Evolutionary conservation across 805 yeast species (phyloP).

Genomic region (Ogataea populi-albae): DNA sequence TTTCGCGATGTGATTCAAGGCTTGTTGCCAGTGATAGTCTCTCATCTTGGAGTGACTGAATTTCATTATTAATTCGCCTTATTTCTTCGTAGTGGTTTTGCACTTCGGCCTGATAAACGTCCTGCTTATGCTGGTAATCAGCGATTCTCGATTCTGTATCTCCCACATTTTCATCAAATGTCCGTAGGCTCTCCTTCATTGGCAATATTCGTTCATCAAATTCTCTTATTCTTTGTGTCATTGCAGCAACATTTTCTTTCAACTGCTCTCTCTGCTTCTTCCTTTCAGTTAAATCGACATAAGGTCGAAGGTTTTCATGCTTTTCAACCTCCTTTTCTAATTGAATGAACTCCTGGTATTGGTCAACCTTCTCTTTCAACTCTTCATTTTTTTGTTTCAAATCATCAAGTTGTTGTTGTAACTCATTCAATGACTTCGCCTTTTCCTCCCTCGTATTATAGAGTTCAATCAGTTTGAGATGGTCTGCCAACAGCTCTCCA

Average conservation of each 20-base stretch:
- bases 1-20: slow-evolving; percentile 36
- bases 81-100: slow-evolving; percentile 8
- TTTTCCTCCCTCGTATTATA: slow-evolving; percentile 40
- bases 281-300: slow-evolving; percentile 33
- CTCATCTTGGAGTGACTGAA: slow-evolving; percentile 31
- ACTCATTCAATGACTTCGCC: slow-evolving; percentile 27
- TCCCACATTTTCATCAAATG: slow-evolving; percentile 15
- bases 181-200: slow-evolving; percentile 17
- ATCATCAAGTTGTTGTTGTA: slow-evolving; percentile 31
- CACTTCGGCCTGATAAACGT: slow-evolving; percentile 7
- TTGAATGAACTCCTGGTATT: slow-evolving; percentile 42
- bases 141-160: slow-evolving; percentile 17
- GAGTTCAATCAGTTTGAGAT: slow-evolving; percentile 51
- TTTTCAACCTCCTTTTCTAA: slow-evolving; percentile 38
- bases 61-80: slow-evolving; percentile 22
- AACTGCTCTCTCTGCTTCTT: slow-evolving; percentile 34
- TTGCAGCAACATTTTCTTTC: slow-evolving; percentile 25
- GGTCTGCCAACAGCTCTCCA: slow-evolving; percentile 53
- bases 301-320: slow-evolving; percentile 36
- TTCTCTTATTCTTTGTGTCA: slow-evolving; percentile 20
- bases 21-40: slow-evolving; percentile 34
- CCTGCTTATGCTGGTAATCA: slow-evolving; percentile 7
- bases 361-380: slow-evolving; percentile 45
- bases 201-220: slow-evolving; percentile 26
- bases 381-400: slow-evolving; percentile 37